Base-by-base conservation (phyloP, 2,329 filamentous ascomycete genomes). In the Grosmannia serpens region DNA sequence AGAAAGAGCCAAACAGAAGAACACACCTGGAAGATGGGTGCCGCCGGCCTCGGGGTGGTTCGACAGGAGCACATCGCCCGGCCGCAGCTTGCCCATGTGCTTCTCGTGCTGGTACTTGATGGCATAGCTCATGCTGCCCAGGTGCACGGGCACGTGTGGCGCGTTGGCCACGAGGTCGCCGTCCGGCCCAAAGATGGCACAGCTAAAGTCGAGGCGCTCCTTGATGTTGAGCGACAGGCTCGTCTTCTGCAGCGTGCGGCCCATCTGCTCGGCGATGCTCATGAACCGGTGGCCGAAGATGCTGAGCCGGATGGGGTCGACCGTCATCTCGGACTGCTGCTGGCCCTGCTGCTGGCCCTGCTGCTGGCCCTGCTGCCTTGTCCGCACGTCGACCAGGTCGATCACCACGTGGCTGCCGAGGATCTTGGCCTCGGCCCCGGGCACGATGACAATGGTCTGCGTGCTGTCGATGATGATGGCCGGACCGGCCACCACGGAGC, bases 361-460 rank as follows among this genome's bases (percentile, higher is more conserved):
- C 54, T 62, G 8, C 35, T 6, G 35, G 5, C 13, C 11, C 11
- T 4, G 35, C 35, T 4, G 11, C 35, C 35, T 38, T 64, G 71
- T 50, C 38, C 57, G 44, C 31, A 49, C 79, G 72, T 62, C 75
- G 66, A 13, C 82, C 38, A 94, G 81, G 63, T 95, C 90, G 67
- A 96, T 91, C 10, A 96, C 80, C 7, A 96, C 89, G 65, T 96
- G 92, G 0, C 89, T 94, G 61, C 89, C 80, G 17, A 95, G 84
- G 26, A 95, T 77, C 38, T 90, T 72, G 0, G 91, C 91, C 29
- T 83, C 83, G 1, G 89, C 82, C 26, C 81, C 81, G 0, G 91
- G 91, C 0, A 88, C 88, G 1, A 96, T 84, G 0, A 96, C 89
- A 62, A 96, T 94, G 0, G 91, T 96, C 71, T 96, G 91, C 0